Conservation (phyloP, 805 yeast genomes). For the Yamadazyma akitaensis region DNA sequence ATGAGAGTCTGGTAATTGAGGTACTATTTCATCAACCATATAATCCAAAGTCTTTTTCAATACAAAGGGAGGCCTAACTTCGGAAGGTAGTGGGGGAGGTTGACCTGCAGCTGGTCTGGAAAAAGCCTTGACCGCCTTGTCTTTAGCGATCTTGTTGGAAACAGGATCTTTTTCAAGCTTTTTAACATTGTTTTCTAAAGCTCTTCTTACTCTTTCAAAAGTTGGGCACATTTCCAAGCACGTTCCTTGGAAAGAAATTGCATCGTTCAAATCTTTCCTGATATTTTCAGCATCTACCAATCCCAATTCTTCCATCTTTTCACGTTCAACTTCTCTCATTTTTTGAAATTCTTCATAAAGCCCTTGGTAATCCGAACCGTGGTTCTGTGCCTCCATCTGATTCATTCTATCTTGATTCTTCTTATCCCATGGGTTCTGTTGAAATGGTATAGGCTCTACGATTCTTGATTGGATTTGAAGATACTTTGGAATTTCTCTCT, state of each 20-base stretch:
- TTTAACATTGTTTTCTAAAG: constrained; percentile 82
- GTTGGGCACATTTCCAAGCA: constrained; percentile 95
- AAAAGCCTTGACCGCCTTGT: constrained; percentile 81
- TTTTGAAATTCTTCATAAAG: constrained; percentile 72
- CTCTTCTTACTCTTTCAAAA: constrained; percentile 85
- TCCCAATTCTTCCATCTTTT: constrained; percentile 73
- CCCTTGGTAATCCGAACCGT: constrained; percentile 59
- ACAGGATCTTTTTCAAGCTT: constrained; percentile 65
- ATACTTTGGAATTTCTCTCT: constrained; percentile 35
- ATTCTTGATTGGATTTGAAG: constrained; percentile 34
- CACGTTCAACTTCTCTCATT: constrained; percentile 72
- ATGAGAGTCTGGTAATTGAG: constrained; percentile 76
- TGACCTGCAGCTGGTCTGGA: constrained; percentile 98
- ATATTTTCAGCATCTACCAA: constrained; percentile 85
- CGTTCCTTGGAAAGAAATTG: constrained; percentile 82
- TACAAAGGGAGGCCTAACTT: constrained; percentile 88
- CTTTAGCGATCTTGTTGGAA: constrained; percentile 51
- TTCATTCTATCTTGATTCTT: constrained; percentile 65
- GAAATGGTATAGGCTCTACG: constrained; percentile 29
- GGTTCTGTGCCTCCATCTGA: constrained; percentile 42
- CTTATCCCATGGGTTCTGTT: constrained; percentile 62
- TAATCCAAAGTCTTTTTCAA: constrained; percentile 66
- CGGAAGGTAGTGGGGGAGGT: constrained; percentile 96
- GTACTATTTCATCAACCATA: constrained; percentile 60
- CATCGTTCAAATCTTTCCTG: constrained; percentile 80